Base-by-base conservation (phyloP, 306 rosid genomes). In the Lupinus albus region DNA sequence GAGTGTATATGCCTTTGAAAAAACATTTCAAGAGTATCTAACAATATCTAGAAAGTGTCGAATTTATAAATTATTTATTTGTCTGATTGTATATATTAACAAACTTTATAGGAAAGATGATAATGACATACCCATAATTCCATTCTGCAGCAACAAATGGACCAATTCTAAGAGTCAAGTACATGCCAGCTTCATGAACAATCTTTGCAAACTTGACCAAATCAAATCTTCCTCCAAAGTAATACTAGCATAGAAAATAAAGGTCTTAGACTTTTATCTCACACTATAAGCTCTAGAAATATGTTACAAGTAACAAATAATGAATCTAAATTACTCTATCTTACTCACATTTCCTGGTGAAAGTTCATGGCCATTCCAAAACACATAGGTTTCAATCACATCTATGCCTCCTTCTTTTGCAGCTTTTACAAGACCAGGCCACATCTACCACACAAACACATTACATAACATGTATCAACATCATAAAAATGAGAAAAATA, bases 351-450 rank as follows among this genome's bases (percentile, higher is more conserved):
- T 80, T 78, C 83, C 91, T 0, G 89, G 97, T 77, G 97, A 84
- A 64, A 84, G 95, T 30, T 92, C 97, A 65, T 92, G 97, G 18
- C 97, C 96, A 59, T 92, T 92, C 97, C 97, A 92, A 74, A 92
- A 92, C 36, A 92, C 97, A 69, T 92, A 92, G 33, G 97, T 89
- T 76, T 92, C 97, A 4, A 92, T 92, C 33, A 81, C 88, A 85
- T 92, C 90, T 0, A 64, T 81, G 0, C 97, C 97, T 67, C 95
- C 97, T 76, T 92, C 84, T 68, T 92, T 92, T 0, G 97, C 95
- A n/a, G 84, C 82, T 71, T 82, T 91, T 79, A 92, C 85, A 11
- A 89, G 88, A 51, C 86, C 79, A 18, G 97, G 95, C 96, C 97
- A 92, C 96, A 92, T 92, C 97, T 91, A 67, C 63, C 67, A 71